phyloP scores from a whole-genome alignment of 2,329 filamentous ascomycete species.

The Diaporthe amygdali region DNA sequence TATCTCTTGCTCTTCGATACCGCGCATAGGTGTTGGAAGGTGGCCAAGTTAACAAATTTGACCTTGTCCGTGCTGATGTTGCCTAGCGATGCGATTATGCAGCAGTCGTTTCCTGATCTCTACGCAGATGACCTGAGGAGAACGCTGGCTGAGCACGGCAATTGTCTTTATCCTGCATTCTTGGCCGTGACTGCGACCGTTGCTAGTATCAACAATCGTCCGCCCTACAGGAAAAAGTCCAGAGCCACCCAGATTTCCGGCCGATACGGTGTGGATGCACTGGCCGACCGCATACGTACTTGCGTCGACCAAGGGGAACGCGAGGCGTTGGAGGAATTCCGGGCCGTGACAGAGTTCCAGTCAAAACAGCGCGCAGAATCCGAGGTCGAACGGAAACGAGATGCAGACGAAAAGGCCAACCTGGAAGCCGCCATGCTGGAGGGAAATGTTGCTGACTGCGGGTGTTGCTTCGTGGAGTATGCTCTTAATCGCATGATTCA shows the following conservation, averaged over 20 bases:
- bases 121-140: constrained; percentile 33
- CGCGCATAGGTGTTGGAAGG: background rate
- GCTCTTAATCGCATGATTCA: constrained; percentile 71
- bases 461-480: constrained; percentile 73
- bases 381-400: constrained; percentile 32
- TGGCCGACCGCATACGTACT: constrained; percentile 30
- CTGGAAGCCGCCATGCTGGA: constrained; percentile 45
- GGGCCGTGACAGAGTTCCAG: constrained; percentile 39
- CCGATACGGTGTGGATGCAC: constrained; percentile 27
- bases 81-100: constrained; percentile 35
- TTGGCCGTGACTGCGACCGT: constrained; percentile 36
- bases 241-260: constrained; percentile 25
- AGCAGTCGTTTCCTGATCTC: constrained; percentile 40
- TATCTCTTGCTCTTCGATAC: no score
- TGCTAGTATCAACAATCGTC: constrained; percentile 26
- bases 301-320: constrained; percentile 26
- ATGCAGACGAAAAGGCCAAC: constrained; percentile 46
- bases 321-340: constrained; percentile 45
- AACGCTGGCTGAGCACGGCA: constrained; percentile 30
- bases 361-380: constrained; percentile 31
- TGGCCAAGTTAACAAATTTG: background rate
- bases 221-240: constrained; percentile 38
- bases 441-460: constrained; percentile 69
- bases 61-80: background rate
- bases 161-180: constrained; percentile 41